These are phyloP conservation scores for Ensete glaucum DNA, from an alignment of 176 grass and related monocot species.

Conservation along the genomic window DNA sequence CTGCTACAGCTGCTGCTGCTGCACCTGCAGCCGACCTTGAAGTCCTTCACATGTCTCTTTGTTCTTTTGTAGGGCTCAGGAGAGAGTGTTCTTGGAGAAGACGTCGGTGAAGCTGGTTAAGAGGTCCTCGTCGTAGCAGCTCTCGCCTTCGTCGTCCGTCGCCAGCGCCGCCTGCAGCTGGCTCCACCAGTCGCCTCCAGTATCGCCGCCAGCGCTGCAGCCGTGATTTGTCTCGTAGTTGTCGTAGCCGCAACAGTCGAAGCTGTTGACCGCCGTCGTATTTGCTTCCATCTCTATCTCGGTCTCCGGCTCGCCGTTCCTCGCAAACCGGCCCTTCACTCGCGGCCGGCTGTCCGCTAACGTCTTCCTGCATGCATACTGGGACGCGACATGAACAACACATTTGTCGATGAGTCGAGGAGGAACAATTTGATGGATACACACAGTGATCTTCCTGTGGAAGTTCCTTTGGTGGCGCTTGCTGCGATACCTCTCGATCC, in stretches of 20 bases:
- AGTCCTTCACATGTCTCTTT: background rate
- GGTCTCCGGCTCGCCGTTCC: conserved; percentile 45
- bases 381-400: background rate
- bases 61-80: background rate
- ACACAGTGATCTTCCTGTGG: conserved; percentile 89
- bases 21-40: too few relatives aligned
- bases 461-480: conserved; percentile 87
- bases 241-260: conserved; percentile 11
- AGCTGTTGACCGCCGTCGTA: background rate
- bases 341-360: conserved; percentile 78
- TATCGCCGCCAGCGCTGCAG: conserved; percentile 9
- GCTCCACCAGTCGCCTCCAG: conserved; percentile 10
- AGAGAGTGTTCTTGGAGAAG: conserved; percentile 22
- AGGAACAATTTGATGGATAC: background rate
- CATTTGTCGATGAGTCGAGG: background rate
- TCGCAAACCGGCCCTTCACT: conserved; percentile 73
- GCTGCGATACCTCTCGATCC: conserved; percentile 61
- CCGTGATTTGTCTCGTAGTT: background rate
- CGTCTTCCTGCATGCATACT: conserved; percentile 98
- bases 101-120: conserved; percentile 61
- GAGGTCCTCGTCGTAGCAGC: conserved; percentile 31
- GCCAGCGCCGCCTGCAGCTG: conserved; percentile 6
- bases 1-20: background rate
- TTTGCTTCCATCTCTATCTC: conserved; percentile 10
- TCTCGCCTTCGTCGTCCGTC: conserved; percentile 9